Conservation (phyloP, 192 early-diverging fungal genomes). For the Polychytrium aggregatum region DNA sequence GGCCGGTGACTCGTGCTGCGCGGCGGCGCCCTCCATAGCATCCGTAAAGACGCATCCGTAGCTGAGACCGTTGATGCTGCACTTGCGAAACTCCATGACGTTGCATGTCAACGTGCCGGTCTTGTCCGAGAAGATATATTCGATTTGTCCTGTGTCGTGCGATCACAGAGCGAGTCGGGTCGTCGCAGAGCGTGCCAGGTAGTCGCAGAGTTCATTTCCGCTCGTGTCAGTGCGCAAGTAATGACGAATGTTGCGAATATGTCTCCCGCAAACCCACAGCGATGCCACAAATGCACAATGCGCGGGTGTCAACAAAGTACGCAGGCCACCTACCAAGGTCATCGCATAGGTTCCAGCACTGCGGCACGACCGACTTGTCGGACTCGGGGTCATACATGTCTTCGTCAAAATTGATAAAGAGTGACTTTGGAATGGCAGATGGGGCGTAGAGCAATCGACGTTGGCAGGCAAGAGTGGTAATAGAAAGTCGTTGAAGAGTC, state of each 20-base stretch:
- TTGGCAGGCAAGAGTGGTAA: too few relatives aligned
- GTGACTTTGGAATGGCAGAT: too few relatives aligned
- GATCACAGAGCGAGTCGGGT: too few relatives aligned
- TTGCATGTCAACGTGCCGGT: constrained; percentile 94
- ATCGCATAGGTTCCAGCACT: constrained; percentile 89
- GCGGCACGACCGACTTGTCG: constrained; percentile 48
- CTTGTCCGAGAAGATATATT: constrained; percentile 95
- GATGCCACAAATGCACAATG: too few relatives aligned
- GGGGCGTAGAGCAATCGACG: too few relatives aligned
- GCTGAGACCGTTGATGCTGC: constrained; percentile 70
- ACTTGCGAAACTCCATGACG: constrained; percentile 94
- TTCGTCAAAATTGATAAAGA: constrained; percentile 82
- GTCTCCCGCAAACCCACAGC: too few relatives aligned
- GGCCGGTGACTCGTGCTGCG: background rate
- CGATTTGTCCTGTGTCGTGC: constrained; percentile 61
- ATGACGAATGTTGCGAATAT: too few relatives aligned
- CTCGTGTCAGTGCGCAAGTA: too few relatives aligned
- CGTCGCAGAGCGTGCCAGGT: too few relatives aligned
- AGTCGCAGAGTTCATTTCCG: too few relatives aligned
- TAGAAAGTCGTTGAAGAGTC: too few relatives aligned
- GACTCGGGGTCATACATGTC: constrained; percentile 72
- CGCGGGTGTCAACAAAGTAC: too few relatives aligned
- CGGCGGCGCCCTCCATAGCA: constrained; percentile 10
- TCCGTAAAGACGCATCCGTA: constrained; percentile 55
- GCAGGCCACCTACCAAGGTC: constrained; percentile 63